These are phyloP conservation scores for Ceratocystis eucalypticola DNA, from an alignment of 2,329 filamentous ascomycete genomes.

Conservation along the genomic window DNA sequence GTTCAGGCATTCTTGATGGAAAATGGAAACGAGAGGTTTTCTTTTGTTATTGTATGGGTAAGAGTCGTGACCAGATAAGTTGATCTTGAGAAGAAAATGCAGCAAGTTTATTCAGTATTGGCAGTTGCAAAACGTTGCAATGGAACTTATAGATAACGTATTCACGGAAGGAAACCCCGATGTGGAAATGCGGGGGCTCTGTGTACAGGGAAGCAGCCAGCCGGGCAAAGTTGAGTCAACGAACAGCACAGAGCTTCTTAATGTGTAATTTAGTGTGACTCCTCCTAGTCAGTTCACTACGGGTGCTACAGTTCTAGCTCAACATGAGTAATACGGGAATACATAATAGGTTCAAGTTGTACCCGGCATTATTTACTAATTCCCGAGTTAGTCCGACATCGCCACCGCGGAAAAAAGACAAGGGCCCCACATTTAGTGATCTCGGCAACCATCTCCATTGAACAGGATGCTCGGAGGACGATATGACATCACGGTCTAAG, in stretches of 20 bases:
- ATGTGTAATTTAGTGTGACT: too few relatives aligned
- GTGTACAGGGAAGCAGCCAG: too few relatives aligned
- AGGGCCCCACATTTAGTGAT: neutral
- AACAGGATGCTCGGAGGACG: neutral
- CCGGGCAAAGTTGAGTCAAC: too few relatives aligned
- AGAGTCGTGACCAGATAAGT: neutral
- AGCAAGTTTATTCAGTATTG: neutral
- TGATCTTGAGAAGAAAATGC: neutral
- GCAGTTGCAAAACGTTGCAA: too few relatives aligned
- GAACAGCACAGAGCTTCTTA: too few relatives aligned
- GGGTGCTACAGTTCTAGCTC: neutral
- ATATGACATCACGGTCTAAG: neutral
- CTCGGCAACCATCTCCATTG: neutral
- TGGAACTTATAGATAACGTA: too few relatives aligned
- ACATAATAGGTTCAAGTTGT: neutral
- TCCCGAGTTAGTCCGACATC: neutral
- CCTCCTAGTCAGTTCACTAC: too few relatives aligned
- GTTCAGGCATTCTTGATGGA: neutral
- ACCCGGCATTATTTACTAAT: neutral
- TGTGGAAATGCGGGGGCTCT: too few relatives aligned
- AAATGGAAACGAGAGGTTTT: constrained; percentile 20
- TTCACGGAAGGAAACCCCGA: too few relatives aligned
- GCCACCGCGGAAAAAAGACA: neutral
- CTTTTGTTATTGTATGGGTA: neutral
- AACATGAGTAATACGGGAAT: neutral